Evolutionary conservation across 176 grass and related monocot genomes (phyloP).

Genomic region (Aegilops bicornis): DNA sequence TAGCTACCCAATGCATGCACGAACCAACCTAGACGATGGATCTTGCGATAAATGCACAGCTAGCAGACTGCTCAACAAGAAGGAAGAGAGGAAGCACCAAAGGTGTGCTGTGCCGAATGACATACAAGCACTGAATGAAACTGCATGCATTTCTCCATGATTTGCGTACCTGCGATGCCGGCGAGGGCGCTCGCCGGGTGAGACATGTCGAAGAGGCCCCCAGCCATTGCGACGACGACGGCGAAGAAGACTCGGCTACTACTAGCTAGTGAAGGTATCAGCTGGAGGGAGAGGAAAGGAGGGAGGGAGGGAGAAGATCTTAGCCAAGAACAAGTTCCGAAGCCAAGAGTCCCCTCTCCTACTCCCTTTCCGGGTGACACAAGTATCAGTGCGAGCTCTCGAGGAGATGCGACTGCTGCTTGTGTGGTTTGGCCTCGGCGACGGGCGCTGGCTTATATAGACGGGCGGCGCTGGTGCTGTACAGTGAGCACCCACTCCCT

Average conservation of each 20-base stretch:
- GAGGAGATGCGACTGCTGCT: slow-evolving; percentile 10
- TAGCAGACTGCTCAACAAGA: neutral
- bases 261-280: neutral
- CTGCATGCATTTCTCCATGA: neutral
- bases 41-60: neutral
- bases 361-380: slow-evolving; percentile 21
- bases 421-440: slow-evolving; percentile 37
- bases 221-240: slow-evolving; percentile 19
- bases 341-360: slow-evolving; percentile 12
- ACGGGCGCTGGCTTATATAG: slow-evolving; percentile 33
- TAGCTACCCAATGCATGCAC: neutral
- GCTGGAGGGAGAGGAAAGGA: neutral
- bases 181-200: slow-evolving; percentile 49
- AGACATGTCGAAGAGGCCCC: slow-evolving; percentile 36
- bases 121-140: neutral
- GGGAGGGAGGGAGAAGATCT: slow-evolving; percentile 23
- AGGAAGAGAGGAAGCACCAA: neutral
- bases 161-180: slow-evolving; percentile 41
- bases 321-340: neutral
- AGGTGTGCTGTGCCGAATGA: neutral
- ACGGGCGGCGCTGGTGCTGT: slow-evolving; percentile 9
- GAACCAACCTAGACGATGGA: neutral
- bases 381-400: neutral
- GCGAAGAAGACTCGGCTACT: neutral
- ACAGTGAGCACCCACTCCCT: slow-evolving; percentile 24